Percentiles rank a stretch among this genome's conserved stretches.
Conservation (phyloP, 345 rosid genomes). For the Boechera stricta region DNA sequence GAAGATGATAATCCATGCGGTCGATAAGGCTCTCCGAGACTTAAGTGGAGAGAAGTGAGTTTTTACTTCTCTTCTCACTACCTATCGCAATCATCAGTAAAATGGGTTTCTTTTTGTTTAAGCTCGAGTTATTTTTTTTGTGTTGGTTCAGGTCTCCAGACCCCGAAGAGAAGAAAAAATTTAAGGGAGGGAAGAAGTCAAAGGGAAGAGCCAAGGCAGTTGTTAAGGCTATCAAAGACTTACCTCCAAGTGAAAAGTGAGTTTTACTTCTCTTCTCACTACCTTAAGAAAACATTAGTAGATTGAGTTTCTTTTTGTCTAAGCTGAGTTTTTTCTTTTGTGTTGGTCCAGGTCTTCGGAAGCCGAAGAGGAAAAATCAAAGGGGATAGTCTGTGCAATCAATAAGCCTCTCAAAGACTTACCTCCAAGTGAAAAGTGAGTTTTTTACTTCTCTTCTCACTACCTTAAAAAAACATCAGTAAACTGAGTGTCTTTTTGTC, state of each 20-base stretch:
- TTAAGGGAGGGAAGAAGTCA: not conserved
- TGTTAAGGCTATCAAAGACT: not conserved
- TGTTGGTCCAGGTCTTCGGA: not conserved
- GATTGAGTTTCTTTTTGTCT: not conserved
- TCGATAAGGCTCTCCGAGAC: not conserved
- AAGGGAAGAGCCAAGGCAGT: not conserved
- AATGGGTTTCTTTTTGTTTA: not conserved
- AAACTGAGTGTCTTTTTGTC: not conserved
- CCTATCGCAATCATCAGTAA: not conserved
- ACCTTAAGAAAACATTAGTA: not conserved
- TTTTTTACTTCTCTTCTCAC: not conserved
- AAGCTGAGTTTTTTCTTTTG: not conserved
- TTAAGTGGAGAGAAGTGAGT: not conserved
- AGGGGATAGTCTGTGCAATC: not conserved
- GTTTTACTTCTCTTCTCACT: not conserved
- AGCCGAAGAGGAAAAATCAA: not conserved
- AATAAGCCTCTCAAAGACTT: constrained; percentile 5
- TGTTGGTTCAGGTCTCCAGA: constrained; percentile 14
- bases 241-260: not conserved
- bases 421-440: constrained; percentile 16
- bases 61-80: constrained; percentile 2
- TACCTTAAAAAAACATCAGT: not conserved
- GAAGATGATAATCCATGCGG: constrained; percentile 41
- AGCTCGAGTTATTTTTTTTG: not conserved
- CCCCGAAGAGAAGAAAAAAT: not conserved